Base-by-base conservation (phyloP, 208 protist species). In the Crithidia acanthocephali region DNA sequence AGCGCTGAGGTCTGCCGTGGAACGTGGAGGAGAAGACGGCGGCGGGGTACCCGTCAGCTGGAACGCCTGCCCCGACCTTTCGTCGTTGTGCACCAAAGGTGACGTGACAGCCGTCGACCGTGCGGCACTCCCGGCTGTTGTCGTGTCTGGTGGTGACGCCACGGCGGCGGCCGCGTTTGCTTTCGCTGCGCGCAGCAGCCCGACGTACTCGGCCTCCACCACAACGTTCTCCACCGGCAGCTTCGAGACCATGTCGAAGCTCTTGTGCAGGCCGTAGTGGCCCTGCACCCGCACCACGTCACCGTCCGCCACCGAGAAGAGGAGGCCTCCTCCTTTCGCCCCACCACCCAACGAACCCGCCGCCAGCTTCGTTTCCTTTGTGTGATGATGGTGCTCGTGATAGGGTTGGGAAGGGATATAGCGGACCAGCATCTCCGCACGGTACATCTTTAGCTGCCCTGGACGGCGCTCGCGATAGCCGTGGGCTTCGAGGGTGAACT, bases 211-310 rank as follows among this genome's bases (percentile, higher is more conserved):
- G 15, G 87, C 90, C 33, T 95, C 85, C 51, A 95, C 53, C n/a
- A 92, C 80, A 20, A 74, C 62, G 60, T 92, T 91, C 68, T 95
- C 90, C 9, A 87, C 67, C 6, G 68, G 61, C 59, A 77, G 76
- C 73, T 91, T 95, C 23, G 90, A 90, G 15, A 92, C 64, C 68
- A 91, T 68, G 76, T 95, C 90, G 76, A 82, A 91, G 58, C 74
- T 90, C 25, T 60, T 74, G 74, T 95, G 90, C 25, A 88, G 56
- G 2, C 68, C 80, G 74, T 95, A 95, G 62, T 84, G 80, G 23
- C 90, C 90, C 30, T 80, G 69, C 27, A 95, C 77, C 2, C 74
- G 68, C 37, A 95, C 48, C 9, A 92, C 52, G 72, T 95, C 85
- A 18, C 87, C 90, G 13, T 79, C 83, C 33, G 48, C 16, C 20